Conservation (phyloP, 169 alveolate species). For the Plasmodium sp. region DNA sequence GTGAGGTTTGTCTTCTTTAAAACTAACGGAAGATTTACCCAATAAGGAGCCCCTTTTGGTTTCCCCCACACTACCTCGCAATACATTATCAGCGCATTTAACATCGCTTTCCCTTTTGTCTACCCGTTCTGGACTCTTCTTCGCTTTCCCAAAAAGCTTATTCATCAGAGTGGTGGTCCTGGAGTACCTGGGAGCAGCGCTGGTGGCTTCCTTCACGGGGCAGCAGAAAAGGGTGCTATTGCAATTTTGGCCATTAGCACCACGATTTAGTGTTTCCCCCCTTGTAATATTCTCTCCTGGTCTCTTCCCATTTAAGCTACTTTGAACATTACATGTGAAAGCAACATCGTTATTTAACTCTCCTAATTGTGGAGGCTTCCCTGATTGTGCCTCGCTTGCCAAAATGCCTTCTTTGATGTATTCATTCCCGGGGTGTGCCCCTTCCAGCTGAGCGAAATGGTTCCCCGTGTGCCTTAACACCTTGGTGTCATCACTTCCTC, state of each 20-base stretch:
- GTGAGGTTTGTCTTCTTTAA: neutral
- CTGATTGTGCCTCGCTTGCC: neutral
- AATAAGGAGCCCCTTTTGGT: neutral
- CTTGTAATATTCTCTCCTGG: neutral
- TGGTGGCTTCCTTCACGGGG: conserved; percentile 13
- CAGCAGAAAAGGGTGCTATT: conserved; percentile 11
- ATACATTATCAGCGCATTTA: neutral
- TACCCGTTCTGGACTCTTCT: neutral
- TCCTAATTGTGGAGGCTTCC: neutral
- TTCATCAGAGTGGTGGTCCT: neutral
- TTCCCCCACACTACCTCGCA: neutral
- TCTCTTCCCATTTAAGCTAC: neutral
- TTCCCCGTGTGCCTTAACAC: neutral
- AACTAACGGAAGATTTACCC: neutral
- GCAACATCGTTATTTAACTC: neutral
- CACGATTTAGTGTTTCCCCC: neutral
- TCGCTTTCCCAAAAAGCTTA: neutral
- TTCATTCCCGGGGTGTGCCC: neutral
- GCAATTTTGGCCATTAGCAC: neutral
- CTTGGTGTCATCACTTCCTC: neutral
- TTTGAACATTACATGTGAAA: neutral
- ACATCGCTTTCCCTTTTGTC: neutral
- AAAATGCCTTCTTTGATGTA: neutral
- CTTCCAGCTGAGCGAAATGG: neutral
- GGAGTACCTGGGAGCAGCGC: neutral